Evolutionary conservation across 2,329 filamentous ascomycete species (phyloP), one percentile per base, ranked within the genome.

Genomic region (Verticillium klebahnii): DNA sequence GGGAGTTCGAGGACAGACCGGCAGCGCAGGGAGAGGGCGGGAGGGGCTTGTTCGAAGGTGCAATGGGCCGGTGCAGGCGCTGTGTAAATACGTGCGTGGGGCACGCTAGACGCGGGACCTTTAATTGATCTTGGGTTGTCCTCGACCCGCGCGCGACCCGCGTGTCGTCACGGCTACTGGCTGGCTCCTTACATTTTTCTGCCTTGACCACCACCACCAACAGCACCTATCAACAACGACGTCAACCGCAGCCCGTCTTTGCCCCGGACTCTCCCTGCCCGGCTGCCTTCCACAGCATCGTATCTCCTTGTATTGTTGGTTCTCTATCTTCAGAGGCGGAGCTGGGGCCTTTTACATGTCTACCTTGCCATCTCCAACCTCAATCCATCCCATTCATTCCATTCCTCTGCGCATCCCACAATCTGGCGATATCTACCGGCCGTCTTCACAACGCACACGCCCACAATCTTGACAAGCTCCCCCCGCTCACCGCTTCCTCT

Each of bases 41-140:
- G 37, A 40, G 37, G 37, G 37, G 37, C 34, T 9, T 12, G 37
- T 40, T 15, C 37, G 5, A 25, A 52, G 45, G 45, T 52, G 15
- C 19, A 29, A 29, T 3, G 29, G 29, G 29, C 5, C 29, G 29
- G 29, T 29, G 29, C 29, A 29, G 29, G 29, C 29, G 29, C 29
- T 6, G 29, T 52, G 23, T 19, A 19, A 19, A 11, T 19, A 23
- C 29, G 45, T 23, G 19, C 45, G 23, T 12, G 45, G 45, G 8
- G 32, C 54, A 34, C 25, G 31, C 54, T 34, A 56, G 54, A 55
- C 45, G 58, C 58, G 58, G 58, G 14, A 59, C 45, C 29, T 55
- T 45, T 54, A 54, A 59, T 59, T 55, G 45, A 59, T 59, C 32
- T 39, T 55, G 45, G 45, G 54, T 52, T 19, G 19, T 32, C 29